Evolutionary conservation across 83 land plant genomes (phyloP).

Genomic region (Diphasiastrum complanatum): DNA sequence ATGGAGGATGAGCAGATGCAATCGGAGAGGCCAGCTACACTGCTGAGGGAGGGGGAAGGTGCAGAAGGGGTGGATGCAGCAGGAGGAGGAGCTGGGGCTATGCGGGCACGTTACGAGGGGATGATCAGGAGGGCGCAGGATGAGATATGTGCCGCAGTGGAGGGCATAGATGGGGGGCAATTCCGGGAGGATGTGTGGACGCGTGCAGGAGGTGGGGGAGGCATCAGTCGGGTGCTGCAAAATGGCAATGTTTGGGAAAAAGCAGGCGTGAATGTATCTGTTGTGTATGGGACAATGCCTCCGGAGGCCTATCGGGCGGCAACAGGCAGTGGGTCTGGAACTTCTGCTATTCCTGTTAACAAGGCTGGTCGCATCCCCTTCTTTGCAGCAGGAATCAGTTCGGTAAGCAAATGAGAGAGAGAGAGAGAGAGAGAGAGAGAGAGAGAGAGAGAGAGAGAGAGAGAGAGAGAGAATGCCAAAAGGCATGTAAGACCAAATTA

Average conservation of each 20-base stretch:
- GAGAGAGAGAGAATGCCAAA: too few species aligned
- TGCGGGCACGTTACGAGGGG: constrained; percentile 76
- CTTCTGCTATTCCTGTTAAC: constrained; percentile 12
- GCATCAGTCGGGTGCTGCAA: constrained; percentile 83
- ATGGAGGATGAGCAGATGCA: constrained; percentile 70
- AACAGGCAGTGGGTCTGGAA: constrained; percentile 29
- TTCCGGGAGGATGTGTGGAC: constrained; percentile 95
- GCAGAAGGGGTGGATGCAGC: constrained; percentile 2
- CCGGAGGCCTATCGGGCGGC: constrained; percentile 96
- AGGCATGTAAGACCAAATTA: too few species aligned
- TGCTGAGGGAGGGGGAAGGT: constrained; percentile 55
- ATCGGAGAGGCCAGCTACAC: constrained; percentile 60
- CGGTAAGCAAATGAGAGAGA: constrained; percentile 37
- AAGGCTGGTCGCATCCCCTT: constrained; percentile 79
- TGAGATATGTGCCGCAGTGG: constrained; percentile 74
- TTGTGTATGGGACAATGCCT: constrained; percentile 95
- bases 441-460: too few species aligned
- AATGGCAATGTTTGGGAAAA: constrained; percentile 92
- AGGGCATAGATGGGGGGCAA: constrained; percentile 60
- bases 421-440: neutral
- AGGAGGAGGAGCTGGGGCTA: constrained; percentile 28
- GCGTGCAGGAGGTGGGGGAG: constrained; percentile 95
- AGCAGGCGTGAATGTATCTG: constrained; percentile 96
- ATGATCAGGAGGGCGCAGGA: constrained; percentile 90
- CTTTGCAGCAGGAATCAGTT: constrained; percentile 97